phyloP scores from a whole-genome alignment of 2,329 filamentous ascomycete genomes.

The Trichoderma simmonsii region DNA sequence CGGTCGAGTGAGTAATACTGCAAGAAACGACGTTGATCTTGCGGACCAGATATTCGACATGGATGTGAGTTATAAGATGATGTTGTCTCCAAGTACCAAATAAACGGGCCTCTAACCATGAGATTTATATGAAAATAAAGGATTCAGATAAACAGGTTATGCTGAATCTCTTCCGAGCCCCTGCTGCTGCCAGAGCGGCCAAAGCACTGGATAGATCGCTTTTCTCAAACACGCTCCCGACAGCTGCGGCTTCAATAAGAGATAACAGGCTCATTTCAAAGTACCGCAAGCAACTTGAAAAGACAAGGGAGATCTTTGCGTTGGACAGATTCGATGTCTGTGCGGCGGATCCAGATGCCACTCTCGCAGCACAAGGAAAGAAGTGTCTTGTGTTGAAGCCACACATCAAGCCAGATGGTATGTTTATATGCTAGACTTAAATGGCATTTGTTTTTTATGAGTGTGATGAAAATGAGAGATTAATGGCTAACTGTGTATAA shows the following conservation, averaged over 20 bases:
- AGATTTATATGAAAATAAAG: slow-evolving; percentile 17
- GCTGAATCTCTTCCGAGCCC: slow-evolving; percentile 69
- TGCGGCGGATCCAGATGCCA: slow-evolving; percentile 57
- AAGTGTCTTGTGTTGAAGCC: slow-evolving; percentile 62
- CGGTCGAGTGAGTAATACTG: slow-evolving; percentile 18
- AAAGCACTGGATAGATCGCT: slow-evolving; percentile 77
- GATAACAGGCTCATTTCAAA: slow-evolving; percentile 72
- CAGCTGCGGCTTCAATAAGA: slow-evolving; percentile 74
- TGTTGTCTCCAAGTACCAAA: too few species aligned
- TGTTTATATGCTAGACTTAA: background rate
- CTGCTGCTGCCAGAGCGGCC: slow-evolving; percentile 70
- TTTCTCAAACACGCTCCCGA: slow-evolving; percentile 72
- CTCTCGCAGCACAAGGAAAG: slow-evolving; percentile 50
- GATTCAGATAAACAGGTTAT: slow-evolving; percentile 38
- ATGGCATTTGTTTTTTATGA: background rate
- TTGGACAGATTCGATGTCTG: slow-evolving; percentile 64
- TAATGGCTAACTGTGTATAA: slow-evolving; percentile 21
- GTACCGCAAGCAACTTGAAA: slow-evolving; percentile 64
- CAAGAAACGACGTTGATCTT: slow-evolving; percentile 22
- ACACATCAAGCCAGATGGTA: slow-evolving; percentile 42
- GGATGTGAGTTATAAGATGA: slow-evolving; percentile 30
- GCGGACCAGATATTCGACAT: slow-evolving; percentile 26
- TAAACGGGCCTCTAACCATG: background rate
- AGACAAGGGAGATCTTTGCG: slow-evolving; percentile 62
- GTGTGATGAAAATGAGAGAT: background rate